Percentiles rank a stretch among this genome's conserved stretches.
Evolutionary conservation across 768 basidiomycete species (phyloP).

Genomic region (Lanmaoa pseudosensibilis): DNA sequence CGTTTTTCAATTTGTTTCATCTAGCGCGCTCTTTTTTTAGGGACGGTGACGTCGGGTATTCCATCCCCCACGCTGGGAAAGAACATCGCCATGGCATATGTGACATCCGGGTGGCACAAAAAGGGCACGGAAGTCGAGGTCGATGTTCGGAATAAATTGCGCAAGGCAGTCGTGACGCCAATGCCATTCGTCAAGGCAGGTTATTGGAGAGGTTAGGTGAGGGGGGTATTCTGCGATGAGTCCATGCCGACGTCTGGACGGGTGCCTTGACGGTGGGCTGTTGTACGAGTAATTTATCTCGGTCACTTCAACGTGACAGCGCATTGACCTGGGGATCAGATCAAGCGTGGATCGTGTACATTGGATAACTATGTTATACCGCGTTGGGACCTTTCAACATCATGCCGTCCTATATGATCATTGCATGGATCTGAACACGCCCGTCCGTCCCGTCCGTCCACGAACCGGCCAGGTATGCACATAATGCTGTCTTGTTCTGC

Average conservation of each 20-base stretch:
- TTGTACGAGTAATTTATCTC: background rate
- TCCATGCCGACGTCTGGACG: background rate
- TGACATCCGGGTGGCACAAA: slow-evolving; percentile 80
- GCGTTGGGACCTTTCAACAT: background rate
- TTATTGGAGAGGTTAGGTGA: slow-evolving; percentile 67
- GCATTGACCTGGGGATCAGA: background rate
- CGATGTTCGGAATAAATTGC: slow-evolving; percentile 78
- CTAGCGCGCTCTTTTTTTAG: slow-evolving; percentile 34
- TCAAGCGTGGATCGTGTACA: background rate
- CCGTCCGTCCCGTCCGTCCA: background rate
- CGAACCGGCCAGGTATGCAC: background rate
- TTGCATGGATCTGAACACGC: background rate
- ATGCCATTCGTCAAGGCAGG: slow-evolving; percentile 89
- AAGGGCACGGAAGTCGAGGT: slow-evolving; percentile 85
- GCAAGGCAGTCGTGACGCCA: slow-evolving; percentile 68
- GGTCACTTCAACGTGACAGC: background rate
- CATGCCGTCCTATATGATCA: background rate
- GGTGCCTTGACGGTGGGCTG: background rate
- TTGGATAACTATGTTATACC: background rate
- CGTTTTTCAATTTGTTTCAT: slow-evolving; percentile 4
- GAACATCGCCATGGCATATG: slow-evolving; percentile 97
- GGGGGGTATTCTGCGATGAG: background rate
- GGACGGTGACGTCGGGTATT: slow-evolving; percentile 88
- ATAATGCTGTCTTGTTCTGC: slow-evolving; percentile 5
- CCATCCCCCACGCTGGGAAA: slow-evolving; percentile 86